Percentiles rank a stretch among this genome's conserved stretches.
Evolutionary conservation across 2,329 filamentous ascomycete species (phyloP).

Genomic region (Penicillium rolfsii): DNA sequence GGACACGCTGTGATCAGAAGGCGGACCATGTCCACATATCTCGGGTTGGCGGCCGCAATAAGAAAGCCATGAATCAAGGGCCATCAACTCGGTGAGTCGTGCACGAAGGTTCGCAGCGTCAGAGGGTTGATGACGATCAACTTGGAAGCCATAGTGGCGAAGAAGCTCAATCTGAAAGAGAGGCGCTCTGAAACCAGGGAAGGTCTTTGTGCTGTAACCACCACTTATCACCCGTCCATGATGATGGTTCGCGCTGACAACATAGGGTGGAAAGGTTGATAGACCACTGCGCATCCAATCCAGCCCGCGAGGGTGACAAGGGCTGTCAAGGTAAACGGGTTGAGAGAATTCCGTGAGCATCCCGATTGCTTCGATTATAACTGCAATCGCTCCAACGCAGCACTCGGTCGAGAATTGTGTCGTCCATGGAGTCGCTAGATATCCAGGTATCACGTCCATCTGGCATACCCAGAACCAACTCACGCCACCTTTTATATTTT

Average conservation of each 20-base stretch:
- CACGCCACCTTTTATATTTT: background rate
- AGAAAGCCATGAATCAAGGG: conserved; percentile 9
- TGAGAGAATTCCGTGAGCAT: conserved; percentile 2
- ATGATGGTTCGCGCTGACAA: conserved; percentile 5
- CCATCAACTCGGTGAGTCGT: conserved; percentile 8
- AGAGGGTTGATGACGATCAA: conserved; percentile 3
- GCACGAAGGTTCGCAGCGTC: conserved; percentile 8
- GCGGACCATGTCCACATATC: conserved; percentile 2
- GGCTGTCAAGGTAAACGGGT: conserved; percentile 1
- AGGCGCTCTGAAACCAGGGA: conserved; percentile 5
- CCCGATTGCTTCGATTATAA: conserved; percentile 2
- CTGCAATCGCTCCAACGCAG: conserved; percentile 8
- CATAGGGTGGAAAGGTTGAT: conserved; percentile 10
- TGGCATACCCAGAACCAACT: conserved; percentile 11
- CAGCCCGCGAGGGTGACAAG: conserved; percentile 3
- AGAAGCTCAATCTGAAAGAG: conserved; percentile 9
- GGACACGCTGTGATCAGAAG: background rate
- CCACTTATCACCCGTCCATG: conserved; percentile 8
- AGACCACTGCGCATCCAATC: conserved; percentile 3
- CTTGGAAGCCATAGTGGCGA: conserved; percentile 8
- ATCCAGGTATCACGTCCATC: conserved; percentile 8
- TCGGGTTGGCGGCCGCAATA: conserved; percentile 10
- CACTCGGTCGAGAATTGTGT: background rate
- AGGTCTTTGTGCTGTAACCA: background rate
- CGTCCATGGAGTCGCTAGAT: conserved; percentile 5